Conservation (phyloP, 2,329 filamentous ascomycete genomes). For the Tothia fuscella region DNA sequence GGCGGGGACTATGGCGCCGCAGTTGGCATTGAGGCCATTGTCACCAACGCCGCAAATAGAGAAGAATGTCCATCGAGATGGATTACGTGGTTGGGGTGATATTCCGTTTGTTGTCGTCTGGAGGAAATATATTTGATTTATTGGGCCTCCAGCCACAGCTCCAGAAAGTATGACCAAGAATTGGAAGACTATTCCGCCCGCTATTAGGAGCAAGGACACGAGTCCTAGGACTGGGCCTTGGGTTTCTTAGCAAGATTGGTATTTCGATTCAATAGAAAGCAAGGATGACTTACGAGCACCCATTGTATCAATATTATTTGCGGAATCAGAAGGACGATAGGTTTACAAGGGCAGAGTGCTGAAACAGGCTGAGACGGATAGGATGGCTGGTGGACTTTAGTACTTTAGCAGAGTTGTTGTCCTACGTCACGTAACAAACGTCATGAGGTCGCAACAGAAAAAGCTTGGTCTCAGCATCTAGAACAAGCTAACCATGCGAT, state of each 20-base stretch:
- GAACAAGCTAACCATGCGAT: too few species aligned
- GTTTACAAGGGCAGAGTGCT: not conserved
- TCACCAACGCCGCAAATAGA: slow-evolving; percentile 57
- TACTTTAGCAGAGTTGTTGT: not conserved
- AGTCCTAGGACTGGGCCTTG: slow-evolving; percentile 45
- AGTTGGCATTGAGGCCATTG: slow-evolving; percentile 45
- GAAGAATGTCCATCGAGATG: slow-evolving; percentile 85
- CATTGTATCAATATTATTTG: not conserved
- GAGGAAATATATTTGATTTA: slow-evolving; percentile 77
- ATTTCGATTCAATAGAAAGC: not conserved
- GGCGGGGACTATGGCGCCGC: slow-evolving; percentile 48
- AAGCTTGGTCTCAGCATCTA: not conserved
- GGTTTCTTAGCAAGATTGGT: not conserved
- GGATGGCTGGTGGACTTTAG: not conserved
- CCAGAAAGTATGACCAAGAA: slow-evolving; percentile 56
- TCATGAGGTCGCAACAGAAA: not conserved
- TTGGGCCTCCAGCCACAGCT: slow-evolving; percentile 39
- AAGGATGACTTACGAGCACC: not conserved
- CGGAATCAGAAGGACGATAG: not conserved
- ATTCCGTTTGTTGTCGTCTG: slow-evolving; percentile 65
- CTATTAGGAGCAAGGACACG: slow-evolving; percentile 48
- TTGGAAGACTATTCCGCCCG: slow-evolving; percentile 49
- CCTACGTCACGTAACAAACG: too few species aligned
- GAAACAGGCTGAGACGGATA: not conserved
- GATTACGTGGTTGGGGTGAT: slow-evolving; percentile 45